Evolutionary conservation across 2,329 filamentous ascomycete genomes (phyloP), one percentile per base, ranked within the genome.

Genomic region (Exophiala viscosa): DNA sequence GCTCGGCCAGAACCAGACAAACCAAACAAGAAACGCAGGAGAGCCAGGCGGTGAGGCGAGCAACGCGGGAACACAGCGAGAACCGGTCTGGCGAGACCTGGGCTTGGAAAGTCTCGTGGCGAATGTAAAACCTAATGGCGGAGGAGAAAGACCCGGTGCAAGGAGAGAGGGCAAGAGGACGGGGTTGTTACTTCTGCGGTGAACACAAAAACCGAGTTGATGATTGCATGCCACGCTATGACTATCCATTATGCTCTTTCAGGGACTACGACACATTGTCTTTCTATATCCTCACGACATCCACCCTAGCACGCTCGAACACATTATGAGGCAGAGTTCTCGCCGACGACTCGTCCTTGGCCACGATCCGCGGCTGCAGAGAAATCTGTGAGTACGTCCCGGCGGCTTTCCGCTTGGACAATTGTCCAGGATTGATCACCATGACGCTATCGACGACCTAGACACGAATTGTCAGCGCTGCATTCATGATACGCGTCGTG

Each of bases 381-480:
- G 82, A 82, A 77, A 99, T 80, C 45, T 86, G 84, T 1, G 90
- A 88, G 68, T 87, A 97, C 0, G 90, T 96, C 5, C 93, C 93
- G 0, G 91, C 80, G 1, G 86, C 90, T 54, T 84, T 85, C 51
- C 88, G 83, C 72, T 95, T 96, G 13, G 90, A 93, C 32, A 96
- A 73, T 45, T 83, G 85, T 4, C 93, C 92, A 0, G 93, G 92
- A 68, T 99, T 99, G 65, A 99, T 86, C 10, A 90, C 84, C 5
- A 97, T 72, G 0, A 96, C 90, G 61, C 86, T 89, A 65, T 96
- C 89, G 9, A 97, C 85, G 38, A 96, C 90, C 90, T 96, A 61
- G 1, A 53, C 13, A 5, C 18, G 41, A 49, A 52, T 53, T 62
- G 60, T 60, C 46, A 62, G 46, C 28, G n/a, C n/a, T 34, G 31